Evolutionary conservation across 192 early-diverging fungal genomes (phyloP), one percentile per base, ranked within the genome.

Genomic region (Pilobolus umbonatus): DNA sequence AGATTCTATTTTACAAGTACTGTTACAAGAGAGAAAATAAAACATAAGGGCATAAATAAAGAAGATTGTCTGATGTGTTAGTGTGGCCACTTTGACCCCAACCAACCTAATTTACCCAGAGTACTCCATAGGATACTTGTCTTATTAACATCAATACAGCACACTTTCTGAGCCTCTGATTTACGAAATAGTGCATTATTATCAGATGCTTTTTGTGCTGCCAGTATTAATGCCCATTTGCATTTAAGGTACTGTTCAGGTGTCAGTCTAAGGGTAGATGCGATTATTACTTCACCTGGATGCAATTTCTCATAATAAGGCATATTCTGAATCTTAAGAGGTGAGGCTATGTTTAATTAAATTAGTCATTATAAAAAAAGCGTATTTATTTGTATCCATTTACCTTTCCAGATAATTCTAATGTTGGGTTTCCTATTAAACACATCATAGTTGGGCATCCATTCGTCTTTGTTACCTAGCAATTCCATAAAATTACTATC

Each of bases 101-200:
- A 75, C 90, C 90, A 93, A 46, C 88, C 89, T 54, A 90, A 71
- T 34, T 69, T 67, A 26, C 81, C 82, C 64, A 84, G 91, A 82
- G 85, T 88, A 68, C 87, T 87, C 65, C 83, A 90, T 22, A 92
- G 78, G 54, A 83, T 77, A 65, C 76, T 82, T 14, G 80, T 80
- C 62, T 93, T 93, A 80, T 93, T 93, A 58, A 93, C 91, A 57
- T 93, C 91, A 39, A 93, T 84, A 38, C 88, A 79, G 51, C 83
- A 90, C 61, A 88, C 80, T 30, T 77, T 76, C 73, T 93, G 87
- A 7, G 91, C 91, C 61, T 90, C 88, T 52, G 86, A 80, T 69
- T 93, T 93, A 45, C 85, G 85, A 72, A 91, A 91, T 12, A 57
- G 47, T 25, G 57, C 21, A 14, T 62, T 47, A 15, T 55, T 55